Evolutionary conservation across 2,329 filamentous ascomycete genomes (phyloP).

Genomic region (Diplodia corticola): DNA sequence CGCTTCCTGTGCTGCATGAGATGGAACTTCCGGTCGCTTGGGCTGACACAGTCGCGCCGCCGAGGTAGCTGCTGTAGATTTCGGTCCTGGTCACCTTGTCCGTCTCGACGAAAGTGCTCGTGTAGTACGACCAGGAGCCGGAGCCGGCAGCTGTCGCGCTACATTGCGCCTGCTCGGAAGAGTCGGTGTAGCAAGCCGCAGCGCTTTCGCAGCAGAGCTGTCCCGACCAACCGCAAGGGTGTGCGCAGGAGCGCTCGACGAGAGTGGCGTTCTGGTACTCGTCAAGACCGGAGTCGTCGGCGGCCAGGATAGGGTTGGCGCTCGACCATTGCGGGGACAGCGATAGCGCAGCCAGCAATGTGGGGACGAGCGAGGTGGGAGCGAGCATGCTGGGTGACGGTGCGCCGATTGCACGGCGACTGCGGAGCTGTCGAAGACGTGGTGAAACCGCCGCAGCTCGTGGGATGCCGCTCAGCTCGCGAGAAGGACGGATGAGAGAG

Average conservation of each 20-base stretch:
- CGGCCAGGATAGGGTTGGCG: slow-evolving; percentile 18
- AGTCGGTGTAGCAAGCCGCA: slow-evolving; percentile 35
- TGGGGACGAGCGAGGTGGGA: slow-evolving; percentile 10
- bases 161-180: slow-evolving; percentile 39
- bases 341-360: slow-evolving; percentile 22
- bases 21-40: slow-evolving; percentile 28
- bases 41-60: slow-evolving; percentile 27
- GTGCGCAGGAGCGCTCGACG: slow-evolving; percentile 27
- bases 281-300: neutral
- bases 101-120: slow-evolving; percentile 59
- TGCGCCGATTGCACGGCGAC: neutral
- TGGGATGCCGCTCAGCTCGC: slow-evolving; percentile 7
- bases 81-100: slow-evolving; percentile 56
- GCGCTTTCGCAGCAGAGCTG: slow-evolving; percentile 39
- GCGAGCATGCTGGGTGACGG: slow-evolving; percentile 6
- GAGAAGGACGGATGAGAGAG: neutral
- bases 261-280: slow-evolving; percentile 37
- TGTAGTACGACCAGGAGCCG: slow-evolving; percentile 58
- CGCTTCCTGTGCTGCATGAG: slow-evolving; percentile 47
- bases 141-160: slow-evolving; percentile 29
- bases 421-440: neutral
- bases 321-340: slow-evolving; percentile 12
- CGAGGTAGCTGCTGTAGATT: slow-evolving; percentile 52
- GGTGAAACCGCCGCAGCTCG: neutral
- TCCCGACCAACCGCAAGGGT: slow-evolving; percentile 35